Conservation (phyloP, 2,329 filamentous ascomycete species). For the Chrysoporthe deuterocubensis region DNA sequence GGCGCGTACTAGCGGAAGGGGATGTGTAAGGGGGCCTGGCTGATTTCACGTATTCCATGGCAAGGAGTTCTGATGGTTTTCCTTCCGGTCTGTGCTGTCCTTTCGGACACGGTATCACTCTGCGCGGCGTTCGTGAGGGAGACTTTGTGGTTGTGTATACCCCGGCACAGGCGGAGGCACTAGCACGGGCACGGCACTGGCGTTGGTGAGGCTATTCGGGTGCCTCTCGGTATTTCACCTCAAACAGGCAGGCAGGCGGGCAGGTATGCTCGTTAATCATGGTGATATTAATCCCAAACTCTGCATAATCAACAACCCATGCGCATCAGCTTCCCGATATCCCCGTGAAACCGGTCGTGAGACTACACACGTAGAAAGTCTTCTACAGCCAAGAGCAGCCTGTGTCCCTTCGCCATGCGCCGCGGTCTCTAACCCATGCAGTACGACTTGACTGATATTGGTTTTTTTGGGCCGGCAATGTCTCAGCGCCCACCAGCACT, state of each 20-base stretch:
- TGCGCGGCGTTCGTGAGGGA: neutral
- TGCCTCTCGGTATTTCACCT: neutral
- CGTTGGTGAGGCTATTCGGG: neutral
- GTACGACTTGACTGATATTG: too few species aligned
- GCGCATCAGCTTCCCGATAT: neutral
- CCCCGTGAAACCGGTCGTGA: too few species aligned
- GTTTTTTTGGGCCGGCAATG: too few species aligned
- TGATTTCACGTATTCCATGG: neutral
- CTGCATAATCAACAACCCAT: neutral
- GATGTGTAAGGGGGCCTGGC: too few species aligned
- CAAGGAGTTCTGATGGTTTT: neutral
- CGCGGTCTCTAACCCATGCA: too few species aligned
- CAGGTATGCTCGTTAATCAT: neutral
- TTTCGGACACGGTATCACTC: neutral
- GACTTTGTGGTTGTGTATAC: neutral
- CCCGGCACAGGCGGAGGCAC: too few species aligned
- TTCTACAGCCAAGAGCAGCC: too few species aligned
- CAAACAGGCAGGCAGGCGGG: neutral
- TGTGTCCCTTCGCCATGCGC: too few species aligned
- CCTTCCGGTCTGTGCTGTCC: neutral
- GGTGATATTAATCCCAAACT: neutral
- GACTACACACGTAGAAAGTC: too few species aligned
- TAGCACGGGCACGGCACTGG: neutral
- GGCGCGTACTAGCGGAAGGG: too few species aligned
- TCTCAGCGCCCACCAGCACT: too few species aligned